phyloP scores from a whole-genome alignment of 768 basidiomycete species.

The Gyrodon lividus region DNA sequence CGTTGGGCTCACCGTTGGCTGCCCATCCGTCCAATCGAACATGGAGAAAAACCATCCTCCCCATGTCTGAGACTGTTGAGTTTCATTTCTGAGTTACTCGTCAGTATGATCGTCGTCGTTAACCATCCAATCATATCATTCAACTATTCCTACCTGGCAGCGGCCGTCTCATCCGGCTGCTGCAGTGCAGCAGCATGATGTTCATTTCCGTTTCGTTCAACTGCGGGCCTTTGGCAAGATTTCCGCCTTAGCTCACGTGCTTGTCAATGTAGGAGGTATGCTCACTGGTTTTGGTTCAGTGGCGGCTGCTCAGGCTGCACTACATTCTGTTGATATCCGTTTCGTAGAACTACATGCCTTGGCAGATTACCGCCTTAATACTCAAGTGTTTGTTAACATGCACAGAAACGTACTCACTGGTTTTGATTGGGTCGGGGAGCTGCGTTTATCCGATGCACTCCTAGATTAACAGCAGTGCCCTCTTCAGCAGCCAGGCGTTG shows the following conservation, averaged over 20 bases:
- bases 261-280: no score
- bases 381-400: background rate
- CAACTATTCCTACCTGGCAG: constrained; percentile 13
- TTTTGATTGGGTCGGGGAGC: background rate
- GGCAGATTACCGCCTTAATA: constrained; percentile 1
- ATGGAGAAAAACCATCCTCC: constrained; percentile 20
- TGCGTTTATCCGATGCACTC: background rate
- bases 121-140: background rate
- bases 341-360: constrained; percentile 2
- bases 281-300: no score
- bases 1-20: background rate
- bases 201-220: no score
- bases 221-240: no score
- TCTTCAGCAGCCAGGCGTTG: constrained; percentile 14
- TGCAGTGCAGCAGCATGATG: no score
- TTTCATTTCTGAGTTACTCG: background rate
- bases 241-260: no score
- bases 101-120: background rate
- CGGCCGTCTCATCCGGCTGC: no score
- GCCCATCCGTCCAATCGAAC: background rate
- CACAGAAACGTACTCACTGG: background rate
- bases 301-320: background rate
- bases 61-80: constrained; percentile 10
- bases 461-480: background rate
- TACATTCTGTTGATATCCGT: background rate